These are phyloP conservation scores for Mycosphaerella arachidis DNA, from an alignment of 2,329 filamentous ascomycete genomes.

Conservation along the genomic window DNA sequence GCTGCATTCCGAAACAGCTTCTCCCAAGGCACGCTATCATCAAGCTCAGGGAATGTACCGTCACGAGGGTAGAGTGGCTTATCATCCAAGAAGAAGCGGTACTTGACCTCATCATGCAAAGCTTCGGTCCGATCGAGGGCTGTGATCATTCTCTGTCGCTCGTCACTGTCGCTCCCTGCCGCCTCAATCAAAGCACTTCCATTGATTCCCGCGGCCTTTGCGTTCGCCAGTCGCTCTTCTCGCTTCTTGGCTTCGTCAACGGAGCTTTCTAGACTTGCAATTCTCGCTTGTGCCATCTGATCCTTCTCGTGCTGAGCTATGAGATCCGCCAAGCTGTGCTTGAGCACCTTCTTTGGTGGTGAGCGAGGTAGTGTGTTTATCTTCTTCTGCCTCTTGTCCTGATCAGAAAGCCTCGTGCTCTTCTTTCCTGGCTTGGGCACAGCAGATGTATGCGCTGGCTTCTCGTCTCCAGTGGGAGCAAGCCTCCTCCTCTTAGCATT, in stretches of 20 bases:
- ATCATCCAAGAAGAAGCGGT: conserved; percentile 52
- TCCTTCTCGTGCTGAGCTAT: conserved; percentile 25
- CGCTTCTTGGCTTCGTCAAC: conserved; percentile 15
- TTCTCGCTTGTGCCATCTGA: conserved; percentile 21
- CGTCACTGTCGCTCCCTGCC: conserved; percentile 39
- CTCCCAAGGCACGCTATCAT: conserved; percentile 33
- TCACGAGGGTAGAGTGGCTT: conserved; percentile 10
- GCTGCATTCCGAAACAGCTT: conserved; percentile 30
- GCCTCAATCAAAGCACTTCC: conserved; percentile 39
- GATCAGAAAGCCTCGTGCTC: conserved; percentile 4
- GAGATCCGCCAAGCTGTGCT: conserved; percentile 28
- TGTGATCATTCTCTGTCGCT: conserved; percentile 48
- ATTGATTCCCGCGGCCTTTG: conserved; percentile 12
- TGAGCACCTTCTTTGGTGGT: conserved; percentile 23
- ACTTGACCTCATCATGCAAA: conserved; percentile 48
- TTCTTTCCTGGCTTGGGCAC: neutral
- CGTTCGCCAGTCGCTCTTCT: conserved; percentile 10
- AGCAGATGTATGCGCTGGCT: conserved; percentile 1
- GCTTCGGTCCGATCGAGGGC: conserved; percentile 60
- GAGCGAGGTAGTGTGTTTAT: conserved; percentile 11
- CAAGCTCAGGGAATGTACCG: conserved; percentile 25
- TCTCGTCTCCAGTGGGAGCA: conserved; percentile 13
- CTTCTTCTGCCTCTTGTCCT: conserved; percentile 7
- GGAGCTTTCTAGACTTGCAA: conserved; percentile 24
- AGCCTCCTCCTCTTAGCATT: conserved; percentile 24